A percentile compares a stretch with the other conserved stretches of the same genome.
Evolutionary conservation across 768 basidiomycete species (phyloP).

Genomic region (Ramaria sp.): DNA sequence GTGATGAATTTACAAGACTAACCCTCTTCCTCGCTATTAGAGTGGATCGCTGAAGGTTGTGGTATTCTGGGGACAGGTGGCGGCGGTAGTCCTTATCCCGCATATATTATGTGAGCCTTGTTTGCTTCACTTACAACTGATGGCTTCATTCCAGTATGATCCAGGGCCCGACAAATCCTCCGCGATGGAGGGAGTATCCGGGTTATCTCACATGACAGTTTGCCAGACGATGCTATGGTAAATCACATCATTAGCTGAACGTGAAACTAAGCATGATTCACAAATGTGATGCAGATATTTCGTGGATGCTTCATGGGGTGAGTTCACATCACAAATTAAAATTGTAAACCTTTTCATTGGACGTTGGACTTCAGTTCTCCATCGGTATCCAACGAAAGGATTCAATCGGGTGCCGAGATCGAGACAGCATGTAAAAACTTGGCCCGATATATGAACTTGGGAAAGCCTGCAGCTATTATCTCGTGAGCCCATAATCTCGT

Average conservation of each 20-base stretch:
- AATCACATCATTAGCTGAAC: constrained; percentile 30
- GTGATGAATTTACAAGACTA: constrained; percentile 11
- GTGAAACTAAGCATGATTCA: constrained; percentile 22
- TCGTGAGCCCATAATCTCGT: constrained; percentile 12
- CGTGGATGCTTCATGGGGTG: constrained; percentile 21
- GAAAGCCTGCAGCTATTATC: constrained; percentile 14
- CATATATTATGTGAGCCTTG: constrained; percentile 27
- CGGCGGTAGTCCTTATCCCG: constrained; percentile 46
- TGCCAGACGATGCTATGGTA: constrained; percentile 31
- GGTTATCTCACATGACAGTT: constrained; percentile 32
- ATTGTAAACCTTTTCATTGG: too few species aligned
- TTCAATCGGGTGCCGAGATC: constrained; percentile 11
- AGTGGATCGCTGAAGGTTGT: constrained; percentile 54
- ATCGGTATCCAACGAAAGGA: constrained; percentile 6
- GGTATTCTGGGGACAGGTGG: constrained; percentile 54
- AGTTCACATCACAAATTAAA: constrained; percentile 16
- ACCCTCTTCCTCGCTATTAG: constrained; percentile 1
- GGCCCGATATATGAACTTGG: constrained; percentile 15
- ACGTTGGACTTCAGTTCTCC: background rate
- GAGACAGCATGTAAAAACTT: constrained; percentile 13
- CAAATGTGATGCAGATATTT: constrained; percentile 24
- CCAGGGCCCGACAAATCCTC: constrained; percentile 34
- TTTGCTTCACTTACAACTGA: too few species aligned
- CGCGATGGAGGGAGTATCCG: constrained; percentile 35
- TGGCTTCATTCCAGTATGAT: background rate